Conservation (phyloP, 139 green algal species). For the Pycnococcus provasolii region DNA sequence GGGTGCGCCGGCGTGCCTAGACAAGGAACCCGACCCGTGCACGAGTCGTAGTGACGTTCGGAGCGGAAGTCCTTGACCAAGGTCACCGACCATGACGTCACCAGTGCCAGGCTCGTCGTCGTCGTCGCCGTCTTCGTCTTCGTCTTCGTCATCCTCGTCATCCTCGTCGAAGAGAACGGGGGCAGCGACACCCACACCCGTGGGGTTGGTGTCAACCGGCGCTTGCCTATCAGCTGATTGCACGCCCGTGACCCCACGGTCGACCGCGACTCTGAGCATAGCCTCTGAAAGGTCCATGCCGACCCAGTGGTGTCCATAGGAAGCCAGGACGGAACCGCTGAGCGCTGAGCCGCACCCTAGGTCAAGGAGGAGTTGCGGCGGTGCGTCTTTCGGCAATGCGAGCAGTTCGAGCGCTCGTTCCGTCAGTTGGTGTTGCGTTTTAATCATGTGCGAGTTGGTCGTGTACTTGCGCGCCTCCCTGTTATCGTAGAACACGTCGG, state of each 20-base stretch:
- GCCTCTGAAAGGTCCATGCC: conserved; percentile 68
- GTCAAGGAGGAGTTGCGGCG: conserved; percentile 75
- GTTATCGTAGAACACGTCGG: conserved; percentile 93
- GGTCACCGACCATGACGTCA: not conserved
- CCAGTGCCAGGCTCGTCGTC: conserved; percentile 34
- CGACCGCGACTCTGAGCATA: conserved; percentile 12
- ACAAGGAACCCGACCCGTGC: too few relatives aligned
- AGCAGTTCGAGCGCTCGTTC: conserved; percentile 87
- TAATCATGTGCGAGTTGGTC: conserved; percentile 70
- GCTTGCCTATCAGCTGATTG: too few relatives aligned
- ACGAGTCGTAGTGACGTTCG: not conserved
- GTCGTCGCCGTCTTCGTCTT: conserved; percentile 19
- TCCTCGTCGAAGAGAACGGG: not conserved
- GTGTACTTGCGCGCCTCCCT: conserved; percentile 92
- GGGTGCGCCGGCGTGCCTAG: too few relatives aligned
- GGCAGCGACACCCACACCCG: not conserved
- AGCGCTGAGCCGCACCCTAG: conserved; percentile 89
- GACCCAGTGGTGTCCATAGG: conserved; percentile 65
- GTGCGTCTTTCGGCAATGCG: conserved; percentile 65
- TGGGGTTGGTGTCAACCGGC: not conserved
- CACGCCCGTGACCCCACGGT: too few relatives aligned
- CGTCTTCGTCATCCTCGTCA: not conserved
- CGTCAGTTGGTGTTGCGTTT: conserved; percentile 69
- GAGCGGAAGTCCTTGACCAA: conserved; percentile 21
- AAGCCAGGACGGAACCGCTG: conserved; percentile 54